Evolutionary conservation across 768 basidiomycete genomes (phyloP).

Genomic region (Mycena indigotica): DNA sequence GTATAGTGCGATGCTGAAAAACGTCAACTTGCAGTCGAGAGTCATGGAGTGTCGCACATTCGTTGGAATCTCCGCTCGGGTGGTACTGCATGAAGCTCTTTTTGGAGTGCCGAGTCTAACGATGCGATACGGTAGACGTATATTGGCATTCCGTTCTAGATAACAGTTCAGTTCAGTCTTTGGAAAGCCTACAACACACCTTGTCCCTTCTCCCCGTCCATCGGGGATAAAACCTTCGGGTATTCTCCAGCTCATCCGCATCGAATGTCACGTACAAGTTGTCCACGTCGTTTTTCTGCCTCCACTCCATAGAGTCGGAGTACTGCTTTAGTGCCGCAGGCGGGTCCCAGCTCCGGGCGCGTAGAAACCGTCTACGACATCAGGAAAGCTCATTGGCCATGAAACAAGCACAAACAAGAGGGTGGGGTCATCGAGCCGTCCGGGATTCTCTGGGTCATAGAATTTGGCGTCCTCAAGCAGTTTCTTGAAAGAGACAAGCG

Average conservation of each 20-base stretch:
- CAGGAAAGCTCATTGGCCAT: conserved; percentile 4
- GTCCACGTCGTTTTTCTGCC: conserved; percentile 60
- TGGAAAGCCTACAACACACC: no score
- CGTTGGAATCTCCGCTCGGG: conserved; percentile 62
- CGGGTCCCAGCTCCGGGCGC: conserved; percentile 72
- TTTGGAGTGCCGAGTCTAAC: conserved; percentile 51
- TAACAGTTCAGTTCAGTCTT: no score
- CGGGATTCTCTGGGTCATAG: conserved; percentile 47
- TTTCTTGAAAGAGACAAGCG: conserved; percentile 56
- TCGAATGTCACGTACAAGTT: conserved; percentile 64
- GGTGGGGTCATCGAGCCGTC: conserved; percentile 62
- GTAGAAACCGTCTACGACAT: conserved; percentile 71
- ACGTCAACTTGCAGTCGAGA: background rate
- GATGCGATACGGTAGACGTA: conserved; percentile 79
- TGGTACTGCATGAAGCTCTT: conserved; percentile 59
- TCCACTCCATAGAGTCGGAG: conserved; percentile 66
- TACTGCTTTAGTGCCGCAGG: conserved; percentile 72
- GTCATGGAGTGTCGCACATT: conserved; percentile 57
- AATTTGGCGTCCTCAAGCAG: conserved; percentile 52
- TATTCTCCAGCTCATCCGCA: conserved; percentile 57
- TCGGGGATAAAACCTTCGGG: conserved; percentile 71
- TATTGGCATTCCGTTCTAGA: conserved; percentile 65
- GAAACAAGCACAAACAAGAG: conserved; percentile 51
- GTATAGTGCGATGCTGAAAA: conserved; percentile 58
- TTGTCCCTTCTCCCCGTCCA: conserved; percentile 83